phyloP scores from a whole-genome alignment of 495 filamentous ascomycete genomes.

The Amniculicola lignicola region DNA sequence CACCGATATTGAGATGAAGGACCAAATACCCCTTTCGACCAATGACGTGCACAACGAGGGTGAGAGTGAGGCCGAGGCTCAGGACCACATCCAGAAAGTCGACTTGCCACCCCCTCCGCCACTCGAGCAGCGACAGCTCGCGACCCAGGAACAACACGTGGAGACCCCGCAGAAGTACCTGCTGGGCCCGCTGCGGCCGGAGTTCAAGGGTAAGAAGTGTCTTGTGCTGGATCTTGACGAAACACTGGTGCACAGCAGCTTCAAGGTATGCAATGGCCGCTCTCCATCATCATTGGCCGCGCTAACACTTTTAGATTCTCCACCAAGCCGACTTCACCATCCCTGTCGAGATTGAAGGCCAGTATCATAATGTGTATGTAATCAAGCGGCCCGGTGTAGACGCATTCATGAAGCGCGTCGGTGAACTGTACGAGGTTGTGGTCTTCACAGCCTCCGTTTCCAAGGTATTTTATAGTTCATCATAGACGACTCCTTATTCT shows the following conservation, averaged over 20 bases:
- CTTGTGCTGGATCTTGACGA: slow-evolving; percentile 95
- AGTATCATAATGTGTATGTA: slow-evolving; percentile 99
- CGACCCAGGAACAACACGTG: slow-evolving; percentile 37
- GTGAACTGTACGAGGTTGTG: slow-evolving; percentile 96
- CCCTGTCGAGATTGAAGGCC: slow-evolving; percentile 97
- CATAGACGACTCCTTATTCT: not conserved
- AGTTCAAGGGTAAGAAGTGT: slow-evolving; percentile 83
- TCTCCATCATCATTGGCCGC: slow-evolving; percentile 2
- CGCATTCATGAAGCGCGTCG: slow-evolving; percentile 97
- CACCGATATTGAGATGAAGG: slow-evolving; percentile 62
- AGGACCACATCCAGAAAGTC: slow-evolving; percentile 35
- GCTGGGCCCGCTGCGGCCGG: slow-evolving; percentile 71
- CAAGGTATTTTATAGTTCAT: slow-evolving; percentile 61
- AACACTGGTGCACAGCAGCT: slow-evolving; percentile 98
- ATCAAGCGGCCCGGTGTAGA: slow-evolving; percentile 98
- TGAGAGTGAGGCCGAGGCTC: slow-evolving; percentile 23
- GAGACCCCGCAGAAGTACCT: slow-evolving; percentile 61
- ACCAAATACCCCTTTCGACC: slow-evolving; percentile 46
- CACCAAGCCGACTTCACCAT: slow-evolving; percentile 99
- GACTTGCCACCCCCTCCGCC: slow-evolving; percentile 62
- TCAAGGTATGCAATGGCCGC: slow-evolving; percentile 67
- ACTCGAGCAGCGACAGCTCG: slow-evolving; percentile 46
- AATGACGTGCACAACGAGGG: slow-evolving; percentile 36
- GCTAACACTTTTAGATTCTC: slow-evolving; percentile 66
- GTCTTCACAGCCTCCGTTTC: slow-evolving; percentile 99